phyloP scores from a whole-genome alignment of 1,139 yeast genomes.

The Pichia sp. region DNA sequence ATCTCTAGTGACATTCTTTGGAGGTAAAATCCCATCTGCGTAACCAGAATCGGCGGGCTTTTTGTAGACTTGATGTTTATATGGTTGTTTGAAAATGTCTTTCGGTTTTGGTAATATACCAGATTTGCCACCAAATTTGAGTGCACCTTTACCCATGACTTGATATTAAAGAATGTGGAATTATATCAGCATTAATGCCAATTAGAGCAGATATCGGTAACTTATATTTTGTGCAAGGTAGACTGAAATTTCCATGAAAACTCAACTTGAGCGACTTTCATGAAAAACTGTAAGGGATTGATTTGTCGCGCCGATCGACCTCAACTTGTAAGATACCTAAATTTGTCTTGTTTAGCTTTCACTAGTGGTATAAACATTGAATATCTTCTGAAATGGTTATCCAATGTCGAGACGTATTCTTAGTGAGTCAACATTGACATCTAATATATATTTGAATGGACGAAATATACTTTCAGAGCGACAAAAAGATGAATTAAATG shows the following conservation, averaged over 20 bases:
- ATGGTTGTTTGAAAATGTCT: slow-evolving; percentile 60
- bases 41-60: slow-evolving; percentile 55
- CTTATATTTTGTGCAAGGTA: too few relatives aligned
- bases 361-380: not conserved
- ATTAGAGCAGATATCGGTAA: too few relatives aligned
- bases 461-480: slow-evolving; percentile 10
- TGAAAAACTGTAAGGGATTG: not conserved
- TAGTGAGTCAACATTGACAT: slow-evolving; percentile 9
- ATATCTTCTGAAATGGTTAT: too few relatives aligned
- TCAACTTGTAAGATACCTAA: not conserved
- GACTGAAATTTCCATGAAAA: not conserved
- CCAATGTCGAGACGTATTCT: slow-evolving; percentile 4
- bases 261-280: not conserved
- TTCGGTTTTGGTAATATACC: slow-evolving; percentile 79
- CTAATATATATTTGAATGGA: slow-evolving; percentile 4
- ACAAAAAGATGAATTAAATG: slow-evolving; percentile 14
- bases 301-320: not conserved
- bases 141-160: slow-evolving; percentile 43
- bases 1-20: slow-evolving; percentile 54
- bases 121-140: slow-evolving; percentile 59
- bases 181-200: too few relatives aligned
- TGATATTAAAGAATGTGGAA: too few relatives aligned
- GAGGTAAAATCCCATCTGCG: slow-evolving; percentile 68
- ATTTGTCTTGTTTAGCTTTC: not conserved
- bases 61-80: slow-evolving; percentile 47